phyloP scores from a whole-genome alignment of 192 early-diverging fungal species.

The Nowakowskiella sp. region DNA sequence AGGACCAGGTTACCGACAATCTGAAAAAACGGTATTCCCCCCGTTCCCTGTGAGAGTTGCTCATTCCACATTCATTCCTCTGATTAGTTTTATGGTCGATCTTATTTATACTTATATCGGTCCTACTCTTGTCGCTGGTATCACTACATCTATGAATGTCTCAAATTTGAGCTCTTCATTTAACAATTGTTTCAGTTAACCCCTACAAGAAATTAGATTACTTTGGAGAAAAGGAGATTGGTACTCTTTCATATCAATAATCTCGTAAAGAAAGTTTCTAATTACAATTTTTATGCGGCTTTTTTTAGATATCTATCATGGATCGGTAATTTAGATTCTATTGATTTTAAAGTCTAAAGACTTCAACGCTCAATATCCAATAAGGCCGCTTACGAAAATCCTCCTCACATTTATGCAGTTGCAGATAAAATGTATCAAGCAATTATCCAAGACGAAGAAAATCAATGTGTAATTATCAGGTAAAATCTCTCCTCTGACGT shows the following conservation, averaged over 20 bases:
- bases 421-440: constrained; percentile 79
- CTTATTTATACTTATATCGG: constrained; percentile 85
- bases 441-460: constrained; percentile 97
- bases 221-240: constrained; percentile 84
- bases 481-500: constrained; percentile 8
- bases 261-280: constrained; percentile 7
- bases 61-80: background rate
- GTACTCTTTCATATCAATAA: constrained; percentile 9
- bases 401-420: constrained; percentile 97
- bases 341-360: background rate
- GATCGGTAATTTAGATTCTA: constrained; percentile 58
- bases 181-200: constrained; percentile 78
- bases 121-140: constrained; percentile 49
- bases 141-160: constrained; percentile 12
- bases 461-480: constrained; percentile 97
- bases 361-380: constrained; percentile 5
- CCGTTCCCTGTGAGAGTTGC: background rate
- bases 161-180: background rate
- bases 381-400: constrained; percentile 52
- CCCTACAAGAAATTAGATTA: constrained; percentile 94
- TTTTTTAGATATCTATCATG: constrained; percentile 59
- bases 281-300: background rate
- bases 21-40: constrained; percentile 66
- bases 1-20: constrained; percentile 93
- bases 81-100: constrained; percentile 39